Conservation (phyloP, 495 filamentous ascomycete species). For the Xylaria flabelliformis region DNA sequence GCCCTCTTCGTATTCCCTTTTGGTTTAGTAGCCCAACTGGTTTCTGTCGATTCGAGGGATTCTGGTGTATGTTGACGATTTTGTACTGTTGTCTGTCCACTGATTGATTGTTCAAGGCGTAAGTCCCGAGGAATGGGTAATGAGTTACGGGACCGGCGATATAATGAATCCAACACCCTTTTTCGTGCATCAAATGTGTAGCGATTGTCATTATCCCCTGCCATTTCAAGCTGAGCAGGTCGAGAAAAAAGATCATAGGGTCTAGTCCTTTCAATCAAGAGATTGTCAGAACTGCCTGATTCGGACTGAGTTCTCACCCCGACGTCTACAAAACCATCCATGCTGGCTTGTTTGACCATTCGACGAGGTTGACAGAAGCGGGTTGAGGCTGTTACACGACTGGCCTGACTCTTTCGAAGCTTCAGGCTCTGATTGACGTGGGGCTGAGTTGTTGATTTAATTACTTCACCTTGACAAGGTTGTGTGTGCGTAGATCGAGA, state of each 20-base stretch:
- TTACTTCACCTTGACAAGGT: conserved; percentile 37
- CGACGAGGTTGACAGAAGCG: conserved; percentile 35
- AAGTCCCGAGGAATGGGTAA: conserved; percentile 29
- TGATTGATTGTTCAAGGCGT: conserved; percentile 39
- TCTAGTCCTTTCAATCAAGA: not conserved
- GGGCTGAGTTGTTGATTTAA: conserved; percentile 24
- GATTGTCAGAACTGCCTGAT: conserved; percentile 21
- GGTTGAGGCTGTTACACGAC: conserved; percentile 22
- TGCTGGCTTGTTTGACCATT: conserved; percentile 42
- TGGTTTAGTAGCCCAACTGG: conserved; percentile 28
- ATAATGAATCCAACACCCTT: conserved; percentile 55
- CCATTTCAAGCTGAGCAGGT: conserved; percentile 59
- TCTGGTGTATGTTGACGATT: not conserved
- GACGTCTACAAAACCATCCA: conserved; percentile 42
- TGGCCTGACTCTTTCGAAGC: conserved; percentile 24
- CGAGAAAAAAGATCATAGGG: conserved; percentile 32
- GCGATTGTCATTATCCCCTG: conserved; percentile 33
- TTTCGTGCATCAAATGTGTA: conserved; percentile 50
- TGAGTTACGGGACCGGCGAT: conserved; percentile 47
- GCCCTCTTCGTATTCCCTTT: conserved; percentile 33
- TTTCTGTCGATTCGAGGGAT: conserved; percentile 8
- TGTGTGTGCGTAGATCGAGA: conserved; percentile 37
- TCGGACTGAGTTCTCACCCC: conserved; percentile 21
- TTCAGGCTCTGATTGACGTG: conserved; percentile 28
- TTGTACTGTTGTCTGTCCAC: conserved; percentile 27